A percentile compares a stretch with the other conserved stretches of the same genome.
Conservation (phyloP, 1,284 basidiomycete species). For the Peniophora sp. region DNA sequence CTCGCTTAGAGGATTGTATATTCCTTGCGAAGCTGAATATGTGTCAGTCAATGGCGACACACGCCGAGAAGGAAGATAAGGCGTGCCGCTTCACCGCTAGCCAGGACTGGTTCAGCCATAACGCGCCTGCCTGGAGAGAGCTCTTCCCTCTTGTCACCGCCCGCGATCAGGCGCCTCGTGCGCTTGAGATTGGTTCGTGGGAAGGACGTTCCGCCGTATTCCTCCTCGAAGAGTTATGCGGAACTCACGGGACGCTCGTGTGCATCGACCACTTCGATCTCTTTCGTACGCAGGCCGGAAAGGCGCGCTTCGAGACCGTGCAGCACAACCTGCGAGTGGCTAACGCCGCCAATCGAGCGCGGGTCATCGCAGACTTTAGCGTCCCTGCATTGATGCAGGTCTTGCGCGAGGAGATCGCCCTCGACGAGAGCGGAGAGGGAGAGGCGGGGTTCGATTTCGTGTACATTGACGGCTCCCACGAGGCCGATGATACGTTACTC, state of each 20-base stretch:
- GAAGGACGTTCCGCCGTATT: conserved; percentile 55
- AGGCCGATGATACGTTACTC: conserved; percentile 50
- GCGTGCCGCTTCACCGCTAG: conserved; percentile 34
- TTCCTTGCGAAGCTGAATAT: no score
- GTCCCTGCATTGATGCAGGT: conserved; percentile 41
- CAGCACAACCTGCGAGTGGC: conserved; percentile 39
- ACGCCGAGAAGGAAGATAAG: not conserved
- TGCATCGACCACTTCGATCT: conserved; percentile 57
- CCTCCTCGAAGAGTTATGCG: conserved; percentile 39
- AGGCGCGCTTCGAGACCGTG: conserved; percentile 35
- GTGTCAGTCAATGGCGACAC: no score
- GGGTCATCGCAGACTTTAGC: conserved; percentile 46
- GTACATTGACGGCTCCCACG: conserved; percentile 53
- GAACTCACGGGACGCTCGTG: conserved; percentile 33
- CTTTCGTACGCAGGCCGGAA: conserved; percentile 38
- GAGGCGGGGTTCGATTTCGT: conserved; percentile 46
- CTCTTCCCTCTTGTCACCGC: conserved; percentile 31
- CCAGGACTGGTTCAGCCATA: conserved; percentile 50
- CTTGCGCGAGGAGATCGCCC: conserved; percentile 16
- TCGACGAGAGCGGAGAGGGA: conserved; percentile 31
- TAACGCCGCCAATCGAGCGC: conserved; percentile 25
- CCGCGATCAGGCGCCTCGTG: conserved; percentile 26
- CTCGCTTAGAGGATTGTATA: no score
- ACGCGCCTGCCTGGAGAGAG: conserved; percentile 32
- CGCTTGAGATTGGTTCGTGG: conserved; percentile 56